Evolutionary conservation across 202 grass and related monocot genomes (phyloP).

Genomic region (Panicum hallii): DNA sequence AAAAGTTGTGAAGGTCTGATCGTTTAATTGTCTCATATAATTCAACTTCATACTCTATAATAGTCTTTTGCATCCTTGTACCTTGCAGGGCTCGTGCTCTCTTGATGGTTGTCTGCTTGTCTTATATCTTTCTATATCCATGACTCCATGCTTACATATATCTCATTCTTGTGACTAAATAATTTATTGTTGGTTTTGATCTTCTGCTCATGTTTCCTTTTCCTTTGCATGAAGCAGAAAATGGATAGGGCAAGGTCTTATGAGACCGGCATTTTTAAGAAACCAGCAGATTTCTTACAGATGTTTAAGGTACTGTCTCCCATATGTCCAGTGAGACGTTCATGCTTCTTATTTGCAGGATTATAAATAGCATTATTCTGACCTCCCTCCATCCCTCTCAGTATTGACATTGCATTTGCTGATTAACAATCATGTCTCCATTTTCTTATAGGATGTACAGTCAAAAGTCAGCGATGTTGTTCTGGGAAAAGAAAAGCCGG

Average conservation of each 20-base stretch:
- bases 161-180: slow-evolving; percentile 10
- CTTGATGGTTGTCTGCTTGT: slow-evolving; percentile 25
- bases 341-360: slow-evolving; percentile 21
- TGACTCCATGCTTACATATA: not conserved
- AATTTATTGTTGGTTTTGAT: slow-evolving; percentile 17
- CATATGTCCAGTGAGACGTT: not conserved
- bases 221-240: slow-evolving; percentile 62
- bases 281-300: slow-evolving; percentile 86
- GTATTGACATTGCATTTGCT: slow-evolving; percentile 8
- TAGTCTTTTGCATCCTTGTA: slow-evolving; percentile 30
- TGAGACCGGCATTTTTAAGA: slow-evolving; percentile 91
- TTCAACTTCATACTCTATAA: slow-evolving; percentile 1
- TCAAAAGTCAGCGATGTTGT: slow-evolving; percentile 97
- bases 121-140: slow-evolving; percentile 2
- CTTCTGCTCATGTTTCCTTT: slow-evolving; percentile 43
- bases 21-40: not conserved
- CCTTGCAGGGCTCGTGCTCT: not conserved
- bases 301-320: slow-evolving; percentile 92
- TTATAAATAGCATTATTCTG: not conserved
- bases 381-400: not conserved
- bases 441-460: slow-evolving; percentile 74
- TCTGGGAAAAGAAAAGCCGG: slow-evolving; percentile 97
- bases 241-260: slow-evolving; percentile 94
- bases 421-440: not conserved
- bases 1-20: not conserved